These are phyloP conservation scores for Exophiala dermatitidis DNA, from an alignment of 2,329 filamentous ascomycete species.

Conservation along the genomic window DNA sequence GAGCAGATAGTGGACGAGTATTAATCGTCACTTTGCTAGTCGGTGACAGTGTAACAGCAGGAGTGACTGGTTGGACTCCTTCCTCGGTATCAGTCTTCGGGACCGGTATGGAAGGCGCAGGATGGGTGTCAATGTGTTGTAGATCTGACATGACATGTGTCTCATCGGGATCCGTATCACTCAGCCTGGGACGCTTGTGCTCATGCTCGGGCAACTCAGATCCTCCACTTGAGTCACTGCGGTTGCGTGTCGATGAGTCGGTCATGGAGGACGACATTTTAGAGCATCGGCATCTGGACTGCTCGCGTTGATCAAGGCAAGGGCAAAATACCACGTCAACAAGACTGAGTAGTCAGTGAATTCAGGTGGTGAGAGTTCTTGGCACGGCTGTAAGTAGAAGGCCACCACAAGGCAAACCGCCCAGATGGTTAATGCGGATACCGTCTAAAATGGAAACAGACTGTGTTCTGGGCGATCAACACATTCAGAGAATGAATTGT, in stretches of 20 bases:
- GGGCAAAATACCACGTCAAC: constrained; percentile 1
- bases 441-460: not conserved
- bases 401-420: constrained; percentile 17
- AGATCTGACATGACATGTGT: constrained; percentile 20
- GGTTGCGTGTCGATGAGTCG: constrained; percentile 24
- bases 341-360: constrained; percentile 7
- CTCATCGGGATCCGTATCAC: constrained; percentile 21
- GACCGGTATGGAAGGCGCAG: constrained; percentile 17
- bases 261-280: constrained; percentile 24
- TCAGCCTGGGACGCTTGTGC: constrained; percentile 27
- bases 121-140: constrained; percentile 7
- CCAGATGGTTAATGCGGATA: not conserved
- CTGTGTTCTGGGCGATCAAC: not conserved
- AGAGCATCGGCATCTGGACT: constrained; percentile 17
- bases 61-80: constrained; percentile 10
- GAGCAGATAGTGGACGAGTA: constrained; percentile 29
- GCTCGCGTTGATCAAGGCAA: not conserved
- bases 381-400: constrained; percentile 16
- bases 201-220: constrained; percentile 26
- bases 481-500: constrained; percentile 7
- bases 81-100: constrained; percentile 19
- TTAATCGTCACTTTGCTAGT: constrained; percentile 45
- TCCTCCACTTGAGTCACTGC: constrained; percentile 24
- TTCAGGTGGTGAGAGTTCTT: constrained; percentile 20
- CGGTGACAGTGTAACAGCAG: constrained; percentile 29